Base-by-base conservation (phyloP, 1,139 yeast species). In the Saccharomyces pastorianus region DNA sequence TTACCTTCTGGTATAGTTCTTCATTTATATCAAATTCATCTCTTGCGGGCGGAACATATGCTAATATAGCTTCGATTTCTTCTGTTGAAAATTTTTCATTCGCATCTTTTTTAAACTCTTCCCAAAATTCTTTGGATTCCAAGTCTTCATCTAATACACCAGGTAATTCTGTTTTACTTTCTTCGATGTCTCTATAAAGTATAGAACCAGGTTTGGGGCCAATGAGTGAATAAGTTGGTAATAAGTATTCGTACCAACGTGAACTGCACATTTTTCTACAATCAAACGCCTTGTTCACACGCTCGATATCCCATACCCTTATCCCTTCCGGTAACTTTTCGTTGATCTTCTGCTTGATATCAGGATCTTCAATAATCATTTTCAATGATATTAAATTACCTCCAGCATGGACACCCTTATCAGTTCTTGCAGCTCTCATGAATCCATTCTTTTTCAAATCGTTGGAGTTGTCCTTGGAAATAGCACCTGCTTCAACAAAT, bases 361-460 rank as follows among this genome's bases (percentile, higher is more conserved):
- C 85, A n/a, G 78, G 80, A 64, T 91, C 98, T 68, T 91, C 97
- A 55, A 91, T 80, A 64, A 91, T 90, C 76, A 93, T 75, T 68
- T 93, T 93, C 64, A 89, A 76, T 7, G 96, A 87, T 48, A 95
- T 82, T 31, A 93, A 90, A 68, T 93, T 93, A 28, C 99, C 98
- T 4, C 98, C 98, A 27, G 99, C 99, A 71, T 93, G 99, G 14
- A 93, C 99, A 58, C 99, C 99, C 71, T 93, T 95, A 70, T 93
- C 99, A 4, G 99, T 93, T 71, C 99, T 79, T 3, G 99, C 99
- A 49, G 98, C 96, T 64, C 99, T 81, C 88, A 88, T 86, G 65
- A 95, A 88, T 0, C 95, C 91, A 54, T 85, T 84, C 68, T 93
- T 93, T 68, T 88, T 90, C 62, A 95, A 82, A 69, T 93, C 99